Evolutionary conservation across 805 yeast genomes (phyloP).

Genomic region (Hanseniaspora pseudoguilliermondii): DNA sequence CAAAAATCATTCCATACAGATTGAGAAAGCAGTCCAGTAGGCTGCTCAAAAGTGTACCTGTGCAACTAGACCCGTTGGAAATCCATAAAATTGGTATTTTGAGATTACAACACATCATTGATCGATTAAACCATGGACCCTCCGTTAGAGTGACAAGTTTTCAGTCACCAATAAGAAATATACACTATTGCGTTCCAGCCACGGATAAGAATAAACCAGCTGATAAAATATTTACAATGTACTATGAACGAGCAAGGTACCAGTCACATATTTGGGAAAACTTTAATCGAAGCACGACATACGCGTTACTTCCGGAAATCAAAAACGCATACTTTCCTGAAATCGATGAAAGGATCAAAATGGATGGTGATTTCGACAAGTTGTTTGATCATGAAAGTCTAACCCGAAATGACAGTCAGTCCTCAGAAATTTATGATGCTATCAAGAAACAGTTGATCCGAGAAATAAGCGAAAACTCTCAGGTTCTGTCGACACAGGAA

Average conservation of each 20-base stretch:
- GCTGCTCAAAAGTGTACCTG: not conserved
- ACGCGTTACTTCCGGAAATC: not conserved
- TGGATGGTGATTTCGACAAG: not conserved
- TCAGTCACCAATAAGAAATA: not conserved
- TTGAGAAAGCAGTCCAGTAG: not conserved
- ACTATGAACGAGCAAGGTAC: not conserved
- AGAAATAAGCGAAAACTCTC: not conserved
- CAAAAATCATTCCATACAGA: not conserved
- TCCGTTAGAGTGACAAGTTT: not conserved
- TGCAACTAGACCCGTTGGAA: not conserved
- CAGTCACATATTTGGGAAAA: not conserved
- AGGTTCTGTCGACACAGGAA: not conserved
- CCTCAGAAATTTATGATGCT: not conserved
- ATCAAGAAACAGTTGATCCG: not conserved
- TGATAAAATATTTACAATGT: not conserved
- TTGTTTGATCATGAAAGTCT: not conserved
- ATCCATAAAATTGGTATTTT: constrained; percentile 2
- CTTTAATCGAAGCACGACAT: not conserved
- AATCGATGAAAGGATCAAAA: not conserved
- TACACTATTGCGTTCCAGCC: not conserved
- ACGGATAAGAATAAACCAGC: not conserved
- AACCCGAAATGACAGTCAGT: not conserved
- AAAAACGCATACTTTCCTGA: not conserved
- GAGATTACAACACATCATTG: not conserved
- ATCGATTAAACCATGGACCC: constrained; percentile 5